These are phyloP conservation scores for Ascochyta lentis DNA, from an alignment of 2,329 filamentous ascomycete genomes.

Conservation along the genomic window DNA sequence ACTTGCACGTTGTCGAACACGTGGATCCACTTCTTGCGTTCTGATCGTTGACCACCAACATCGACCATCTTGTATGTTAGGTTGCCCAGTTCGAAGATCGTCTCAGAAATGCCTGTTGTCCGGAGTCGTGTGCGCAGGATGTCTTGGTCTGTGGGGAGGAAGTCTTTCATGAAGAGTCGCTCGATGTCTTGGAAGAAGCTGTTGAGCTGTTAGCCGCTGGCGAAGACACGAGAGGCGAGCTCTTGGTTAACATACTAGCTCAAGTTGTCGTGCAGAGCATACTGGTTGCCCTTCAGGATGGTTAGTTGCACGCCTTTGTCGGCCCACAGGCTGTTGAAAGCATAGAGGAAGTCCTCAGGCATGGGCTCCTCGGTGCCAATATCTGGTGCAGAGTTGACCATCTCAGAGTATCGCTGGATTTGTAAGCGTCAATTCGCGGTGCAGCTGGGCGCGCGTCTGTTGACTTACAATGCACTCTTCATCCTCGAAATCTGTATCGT, in stretches of 20 bases:
- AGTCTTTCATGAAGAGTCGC: slow-evolving; percentile 69
- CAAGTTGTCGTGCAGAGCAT: slow-evolving; percentile 93
- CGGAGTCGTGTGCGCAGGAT: slow-evolving; percentile 87
- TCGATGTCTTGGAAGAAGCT: slow-evolving; percentile 81
- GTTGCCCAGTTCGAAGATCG: slow-evolving; percentile 87
- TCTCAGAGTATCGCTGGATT: slow-evolving; percentile 74
- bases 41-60: slow-evolving; percentile 88
- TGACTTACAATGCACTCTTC: slow-evolving; percentile 79
- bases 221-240: not conserved
- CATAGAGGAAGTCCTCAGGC: slow-evolving; percentile 76
- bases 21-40: slow-evolving; percentile 97
- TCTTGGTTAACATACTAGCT: slow-evolving; percentile 72
- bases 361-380: slow-evolving; percentile 82
- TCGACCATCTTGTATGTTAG: slow-evolving; percentile 98
- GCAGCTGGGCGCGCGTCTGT: not conserved
- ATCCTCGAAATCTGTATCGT: slow-evolving; percentile 78
- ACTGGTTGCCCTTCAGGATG: slow-evolving; percentile 95
- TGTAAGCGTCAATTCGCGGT: slow-evolving; percentile 1
- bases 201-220: slow-evolving; percentile 26
- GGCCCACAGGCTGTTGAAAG: slow-evolving; percentile 83
- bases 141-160: slow-evolving; percentile 92
- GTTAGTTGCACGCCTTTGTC: slow-evolving; percentile 84
- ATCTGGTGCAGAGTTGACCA: slow-evolving; percentile 80
- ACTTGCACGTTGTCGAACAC: slow-evolving; percentile 95
- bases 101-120: slow-evolving; percentile 96